Conservation (phyloP, 139 green algal species). For the Chlorella vulgaris region DNA sequence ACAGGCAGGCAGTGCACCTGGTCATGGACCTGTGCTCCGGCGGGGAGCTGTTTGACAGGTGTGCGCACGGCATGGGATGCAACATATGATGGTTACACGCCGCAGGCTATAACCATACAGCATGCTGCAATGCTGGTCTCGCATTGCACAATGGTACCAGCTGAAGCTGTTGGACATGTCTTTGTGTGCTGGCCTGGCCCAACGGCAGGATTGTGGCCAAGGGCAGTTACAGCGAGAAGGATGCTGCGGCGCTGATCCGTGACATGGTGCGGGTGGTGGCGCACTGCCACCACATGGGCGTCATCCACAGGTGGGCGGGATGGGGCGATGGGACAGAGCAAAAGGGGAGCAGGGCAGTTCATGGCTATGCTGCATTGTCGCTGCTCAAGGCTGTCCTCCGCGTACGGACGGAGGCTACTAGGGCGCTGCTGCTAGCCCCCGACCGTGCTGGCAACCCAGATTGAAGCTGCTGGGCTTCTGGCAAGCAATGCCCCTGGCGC, state of each 20-base stretch:
- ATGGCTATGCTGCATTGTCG: not conserved
- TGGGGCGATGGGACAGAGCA: not conserved
- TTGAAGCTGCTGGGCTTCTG: too few species aligned
- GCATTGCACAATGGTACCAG: not conserved
- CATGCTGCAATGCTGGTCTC: not conserved
- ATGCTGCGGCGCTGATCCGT: conserved; percentile 80
- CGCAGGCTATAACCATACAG: too few species aligned
- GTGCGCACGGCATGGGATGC: conserved; percentile 64
- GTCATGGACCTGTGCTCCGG: conserved; percentile 91
- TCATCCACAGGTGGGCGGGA: conserved; percentile 81
- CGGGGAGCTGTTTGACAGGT: conserved; percentile 97
- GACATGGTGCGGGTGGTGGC: conserved; percentile 92
- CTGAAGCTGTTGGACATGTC: not conserved
- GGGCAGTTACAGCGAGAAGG: conserved; percentile 73
- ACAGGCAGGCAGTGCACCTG: conserved; percentile 81
- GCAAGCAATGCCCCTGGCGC: too few species aligned
- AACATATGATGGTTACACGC: too few species aligned
- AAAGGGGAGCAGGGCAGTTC: not conserved
- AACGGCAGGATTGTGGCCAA: conserved; percentile 18
- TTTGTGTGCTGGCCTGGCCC: not conserved
- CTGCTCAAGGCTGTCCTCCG: too few species aligned
- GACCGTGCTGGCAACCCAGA: too few species aligned
- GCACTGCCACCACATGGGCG: conserved; percentile 92
- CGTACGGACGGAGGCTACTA: too few species aligned
- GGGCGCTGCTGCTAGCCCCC: too few species aligned